Evolutionary conservation across 2,329 filamentous ascomycete species (phyloP).

Genomic region (Spiromastix sp.): DNA sequence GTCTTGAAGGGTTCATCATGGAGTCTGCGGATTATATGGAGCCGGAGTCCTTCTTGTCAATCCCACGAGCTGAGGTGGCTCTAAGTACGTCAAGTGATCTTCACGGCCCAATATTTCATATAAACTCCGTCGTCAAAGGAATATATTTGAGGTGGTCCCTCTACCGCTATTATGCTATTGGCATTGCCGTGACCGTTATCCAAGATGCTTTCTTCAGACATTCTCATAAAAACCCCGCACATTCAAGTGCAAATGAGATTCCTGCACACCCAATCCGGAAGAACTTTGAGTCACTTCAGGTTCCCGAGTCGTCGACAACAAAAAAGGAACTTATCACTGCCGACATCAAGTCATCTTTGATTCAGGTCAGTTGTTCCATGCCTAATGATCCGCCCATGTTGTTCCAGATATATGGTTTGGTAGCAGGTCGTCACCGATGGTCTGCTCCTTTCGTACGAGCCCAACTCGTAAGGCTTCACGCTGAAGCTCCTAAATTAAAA

Average conservation of each 20-base stretch:
- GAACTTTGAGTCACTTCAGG: not conserved
- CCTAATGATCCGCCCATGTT: constrained; percentile 84
- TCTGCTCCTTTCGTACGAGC: constrained; percentile 69
- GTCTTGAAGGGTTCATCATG: constrained; percentile 81
- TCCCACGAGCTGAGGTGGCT: constrained; percentile 80
- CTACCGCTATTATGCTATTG: constrained; percentile 82
- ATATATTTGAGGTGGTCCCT: constrained; percentile 82
- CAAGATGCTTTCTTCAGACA: constrained; percentile 49
- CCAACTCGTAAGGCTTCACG: constrained; percentile 73
- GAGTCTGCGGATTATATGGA: constrained; percentile 80
- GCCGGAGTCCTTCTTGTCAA: constrained; percentile 69
- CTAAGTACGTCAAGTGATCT: constrained; percentile 77
- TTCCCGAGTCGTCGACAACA: constrained; percentile 1
- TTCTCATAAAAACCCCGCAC: constrained; percentile 1
- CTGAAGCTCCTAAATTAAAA: constrained; percentile 72
- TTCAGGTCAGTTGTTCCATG: constrained; percentile 84
- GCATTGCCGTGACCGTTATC: constrained; percentile 69
- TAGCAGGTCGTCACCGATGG: constrained; percentile 79
- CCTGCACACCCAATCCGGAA: no score
- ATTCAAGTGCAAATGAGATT: not conserved
- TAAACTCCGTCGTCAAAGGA: constrained; percentile 71
- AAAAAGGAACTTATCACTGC: constrained; percentile 61
- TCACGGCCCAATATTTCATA: constrained; percentile 77
- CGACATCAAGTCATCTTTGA: constrained; percentile 68
- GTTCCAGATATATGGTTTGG: constrained; percentile 75